A percentile compares a stretch with the other conserved stretches of the same genome.
Conservation (phyloP, 2,329 filamentous ascomycete species). For the Aspergillus arachidicola region DNA sequence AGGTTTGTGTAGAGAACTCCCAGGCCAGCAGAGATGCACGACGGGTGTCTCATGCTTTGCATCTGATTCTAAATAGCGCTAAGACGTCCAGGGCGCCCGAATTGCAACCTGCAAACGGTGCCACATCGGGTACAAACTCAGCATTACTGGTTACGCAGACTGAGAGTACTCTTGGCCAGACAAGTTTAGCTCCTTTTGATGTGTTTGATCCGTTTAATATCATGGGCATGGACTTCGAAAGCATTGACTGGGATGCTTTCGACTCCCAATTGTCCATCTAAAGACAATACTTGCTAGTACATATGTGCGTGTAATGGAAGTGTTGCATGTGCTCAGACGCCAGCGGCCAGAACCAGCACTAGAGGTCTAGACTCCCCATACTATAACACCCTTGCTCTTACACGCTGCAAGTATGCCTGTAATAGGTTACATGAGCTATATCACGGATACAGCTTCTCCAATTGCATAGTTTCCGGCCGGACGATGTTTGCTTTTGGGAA, state of each 20-base stretch:
- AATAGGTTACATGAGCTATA: neutral
- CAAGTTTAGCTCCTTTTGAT: neutral
- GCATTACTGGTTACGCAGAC: neutral
- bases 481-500: neutral
- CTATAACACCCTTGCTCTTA: neutral
- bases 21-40: neutral
- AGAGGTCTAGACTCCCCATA: neutral
- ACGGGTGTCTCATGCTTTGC: neutral
- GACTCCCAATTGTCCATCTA: neutral
- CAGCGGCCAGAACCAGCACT: too few relatives aligned
- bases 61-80: neutral
- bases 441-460: neutral
- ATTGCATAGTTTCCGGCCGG: neutral
- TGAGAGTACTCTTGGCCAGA: neutral
- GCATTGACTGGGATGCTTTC: neutral
- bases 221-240: neutral
- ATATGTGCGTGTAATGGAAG: neutral
- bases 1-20: neutral
- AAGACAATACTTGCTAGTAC: neutral
- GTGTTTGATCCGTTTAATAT: neutral
- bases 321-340: neutral
- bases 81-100: neutral
- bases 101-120: neutral
- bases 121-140: neutral
- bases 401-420: neutral